Evolutionary conservation across 2,329 filamentous ascomycete species (phyloP), one percentile per base, ranked within the genome.

Genomic region (Thermothelomyces thermophilus): DNA sequence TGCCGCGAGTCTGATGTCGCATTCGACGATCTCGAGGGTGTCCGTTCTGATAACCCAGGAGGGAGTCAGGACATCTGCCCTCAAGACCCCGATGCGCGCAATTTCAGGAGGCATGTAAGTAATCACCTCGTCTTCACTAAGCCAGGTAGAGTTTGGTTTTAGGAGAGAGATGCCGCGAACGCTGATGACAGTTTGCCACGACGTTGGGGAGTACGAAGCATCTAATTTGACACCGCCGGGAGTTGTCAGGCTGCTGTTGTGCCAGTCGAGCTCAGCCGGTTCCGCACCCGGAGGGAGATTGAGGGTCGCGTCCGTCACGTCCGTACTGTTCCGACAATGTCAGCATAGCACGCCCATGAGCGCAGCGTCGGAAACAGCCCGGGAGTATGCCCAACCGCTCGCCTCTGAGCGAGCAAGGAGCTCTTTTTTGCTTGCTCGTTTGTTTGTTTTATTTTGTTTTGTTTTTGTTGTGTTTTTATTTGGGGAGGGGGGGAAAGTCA

Each of bases 271-370:
- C 8, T 11, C 3, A 1, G 8, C 0, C 13, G 17, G 2, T 34
- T 5, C 14, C 39, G 1, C 42, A 30, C 46, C 47, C 5, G 35
- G 42, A 34, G 43, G 26, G 7, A 30, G 33, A 24, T 20, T 17
- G n/a, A 58, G n/a, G 13, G 56, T 51, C 2, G n/a, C 50, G 2
- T 43, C 33, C 9, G 54, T 55, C 22, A 59, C 57, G 34, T 59
- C 48, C n/a, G 41, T 28, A 43, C 57, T 26, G 24, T 26, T 26
- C n/a, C 24, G 9, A 26, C 24, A 5, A 5, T 26, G 9, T 26
- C 24, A 26, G 24, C 24, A n/a, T 26, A 26, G 24, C 9, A 5
- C 9, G 5, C 24, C 9, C 24, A 26, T 26, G 24, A 26, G n/a
- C n/a, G n/a, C n/a, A n/a, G n/a, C 24, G 9, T 26, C 24, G 9